Evolutionary conservation across 345 rosid genomes (phyloP).

Genomic region (Brassica incana): DNA sequence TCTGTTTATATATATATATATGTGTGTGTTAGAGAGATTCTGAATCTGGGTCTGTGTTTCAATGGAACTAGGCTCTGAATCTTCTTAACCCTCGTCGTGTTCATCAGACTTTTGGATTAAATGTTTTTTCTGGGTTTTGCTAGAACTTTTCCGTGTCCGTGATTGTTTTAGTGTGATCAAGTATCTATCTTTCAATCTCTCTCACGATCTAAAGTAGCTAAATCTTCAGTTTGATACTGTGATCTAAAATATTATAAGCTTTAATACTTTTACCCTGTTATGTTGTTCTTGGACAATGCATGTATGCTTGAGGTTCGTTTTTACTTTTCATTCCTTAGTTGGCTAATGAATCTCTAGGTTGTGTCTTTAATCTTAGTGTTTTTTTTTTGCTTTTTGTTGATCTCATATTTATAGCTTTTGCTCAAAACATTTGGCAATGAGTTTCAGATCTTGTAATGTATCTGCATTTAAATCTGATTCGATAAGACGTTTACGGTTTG

Average conservation of each 20-base stretch:
- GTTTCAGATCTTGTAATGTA: constrained; percentile 22
- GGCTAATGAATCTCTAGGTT: neutral
- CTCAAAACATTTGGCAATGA: neutral
- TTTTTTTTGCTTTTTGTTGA: constrained; percentile 1
- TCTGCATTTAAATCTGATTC: constrained; percentile 13
- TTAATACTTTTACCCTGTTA: neutral
- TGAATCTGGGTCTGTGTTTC: constrained; percentile 32
- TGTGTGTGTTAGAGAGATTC: constrained; percentile 17
- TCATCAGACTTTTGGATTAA: neutral
- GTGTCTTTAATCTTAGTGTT: neutral
- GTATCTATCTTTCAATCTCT: constrained; percentile 1
- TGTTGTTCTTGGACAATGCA: constrained; percentile 30
- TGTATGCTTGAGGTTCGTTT: constrained; percentile 21
- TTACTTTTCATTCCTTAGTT: neutral
- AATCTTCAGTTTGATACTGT: constrained; percentile 17
- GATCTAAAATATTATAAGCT: constrained; percentile 20
- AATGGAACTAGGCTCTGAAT: constrained; percentile 20
- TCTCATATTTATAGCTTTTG: neutral
- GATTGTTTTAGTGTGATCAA: constrained; percentile 36
- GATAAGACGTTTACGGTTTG: neutral
- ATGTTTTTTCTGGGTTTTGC: constrained; percentile 28
- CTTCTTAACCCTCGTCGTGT: neutral
- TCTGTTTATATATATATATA: neutral
- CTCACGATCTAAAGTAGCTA: constrained; percentile 14
- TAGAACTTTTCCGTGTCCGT: constrained; percentile 23